These are phyloP conservation scores for Trichoderma aggressivum DNA, from an alignment of 2,329 filamentous ascomycete genomes.

Conservation along the genomic window DNA sequence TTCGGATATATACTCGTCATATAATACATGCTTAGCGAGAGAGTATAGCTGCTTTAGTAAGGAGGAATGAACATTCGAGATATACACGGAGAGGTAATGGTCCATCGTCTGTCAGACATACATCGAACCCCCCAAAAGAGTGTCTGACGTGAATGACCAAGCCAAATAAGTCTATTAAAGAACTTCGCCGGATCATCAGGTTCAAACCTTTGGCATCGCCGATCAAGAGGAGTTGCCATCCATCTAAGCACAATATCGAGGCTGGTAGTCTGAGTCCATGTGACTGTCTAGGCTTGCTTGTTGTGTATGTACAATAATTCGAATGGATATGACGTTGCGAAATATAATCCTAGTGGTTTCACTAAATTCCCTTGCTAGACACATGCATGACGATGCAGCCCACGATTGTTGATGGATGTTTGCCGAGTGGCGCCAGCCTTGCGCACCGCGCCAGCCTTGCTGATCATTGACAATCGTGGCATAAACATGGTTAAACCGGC, in stretches of 20 bases:
- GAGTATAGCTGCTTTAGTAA: background rate
- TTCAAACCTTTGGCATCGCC: background rate
- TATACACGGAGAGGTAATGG: background rate
- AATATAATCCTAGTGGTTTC: background rate
- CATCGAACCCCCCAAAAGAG: background rate
- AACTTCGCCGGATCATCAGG: background rate
- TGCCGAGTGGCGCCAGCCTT: slow-evolving; percentile 2
- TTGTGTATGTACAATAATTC: background rate
- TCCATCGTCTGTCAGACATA: background rate
- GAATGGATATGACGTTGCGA: background rate
- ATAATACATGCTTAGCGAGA: background rate
- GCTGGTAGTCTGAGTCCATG: background rate
- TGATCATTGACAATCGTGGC: background rate
- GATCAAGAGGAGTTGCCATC: background rate
- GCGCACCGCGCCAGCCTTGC: background rate
- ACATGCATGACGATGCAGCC: background rate
- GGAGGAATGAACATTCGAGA: background rate
- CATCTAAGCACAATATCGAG: background rate
- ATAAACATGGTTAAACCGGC: background rate
- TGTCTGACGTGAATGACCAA: background rate
- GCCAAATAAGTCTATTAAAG: background rate
- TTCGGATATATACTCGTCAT: background rate
- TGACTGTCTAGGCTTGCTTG: background rate
- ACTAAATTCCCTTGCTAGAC: background rate
- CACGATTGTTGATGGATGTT: background rate